A percentile compares a stretch with the other conserved stretches of the same genome.
These are phyloP conservation scores for Pseudofabraea citricarpa DNA, from an alignment of 2,329 filamentous ascomycete genomes.

Conservation along the genomic window DNA sequence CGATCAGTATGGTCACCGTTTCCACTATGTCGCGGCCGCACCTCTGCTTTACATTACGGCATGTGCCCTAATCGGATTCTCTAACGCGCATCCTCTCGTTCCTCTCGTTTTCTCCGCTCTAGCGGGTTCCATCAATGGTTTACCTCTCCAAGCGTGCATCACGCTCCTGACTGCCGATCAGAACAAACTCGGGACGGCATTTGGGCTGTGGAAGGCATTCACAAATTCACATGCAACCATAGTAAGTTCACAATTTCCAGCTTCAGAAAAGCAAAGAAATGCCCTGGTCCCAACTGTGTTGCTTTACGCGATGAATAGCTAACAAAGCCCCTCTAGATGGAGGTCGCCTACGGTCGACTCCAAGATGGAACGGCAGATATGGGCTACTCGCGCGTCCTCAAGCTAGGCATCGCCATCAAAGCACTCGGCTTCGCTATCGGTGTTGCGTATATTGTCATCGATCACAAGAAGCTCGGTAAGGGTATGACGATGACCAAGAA, in stretches of 20 bases:
- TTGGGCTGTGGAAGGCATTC: constrained; percentile 25
- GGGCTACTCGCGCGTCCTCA: constrained; percentile 21
- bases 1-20: constrained; percentile 19
- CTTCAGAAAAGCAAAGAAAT: too few species aligned
- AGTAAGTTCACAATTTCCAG: too few species aligned
- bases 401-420: constrained; percentile 22
- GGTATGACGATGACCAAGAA: constrained; percentile 18
- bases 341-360: constrained; percentile 23
- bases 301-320: too few species aligned
- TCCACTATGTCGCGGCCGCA: constrained; percentile 23
- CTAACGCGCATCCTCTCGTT: constrained; percentile 17
- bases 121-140: constrained; percentile 21
- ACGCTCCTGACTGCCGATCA: constrained; percentile 20
- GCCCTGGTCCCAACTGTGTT: too few species aligned
- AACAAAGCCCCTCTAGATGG: too few species aligned
- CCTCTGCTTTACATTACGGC: constrained; percentile 21
- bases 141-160: constrained; percentile 23
- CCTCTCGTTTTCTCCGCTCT: constrained; percentile 23
- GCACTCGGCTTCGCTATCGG: constrained; percentile 24
- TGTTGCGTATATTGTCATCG: constrained; percentile 20
- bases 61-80: constrained; percentile 22
- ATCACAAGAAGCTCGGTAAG: constrained; percentile 13
- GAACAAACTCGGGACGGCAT: constrained; percentile 19
- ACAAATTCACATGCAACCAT: constrained; percentile 24
- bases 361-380: constrained; percentile 22